phyloP scores from a whole-genome alignment of 371 early-diverging fungal genomes.

The Circinella umbellata region DNA sequence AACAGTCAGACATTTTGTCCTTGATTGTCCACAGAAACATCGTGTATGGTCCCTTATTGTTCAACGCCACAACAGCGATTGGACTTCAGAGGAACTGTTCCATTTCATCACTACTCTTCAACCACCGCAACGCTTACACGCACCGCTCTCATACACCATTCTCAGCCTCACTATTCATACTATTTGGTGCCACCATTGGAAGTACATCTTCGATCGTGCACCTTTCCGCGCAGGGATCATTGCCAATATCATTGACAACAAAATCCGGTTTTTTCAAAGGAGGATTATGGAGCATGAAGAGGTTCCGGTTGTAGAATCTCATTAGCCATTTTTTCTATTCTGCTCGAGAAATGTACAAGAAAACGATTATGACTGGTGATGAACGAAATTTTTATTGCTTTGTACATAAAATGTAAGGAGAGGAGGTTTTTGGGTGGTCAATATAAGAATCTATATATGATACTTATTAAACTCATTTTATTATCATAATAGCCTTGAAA shows the following conservation, averaged over 20 bases:
- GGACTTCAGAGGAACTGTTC: background rate
- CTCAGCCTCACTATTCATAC: background rate
- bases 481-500: conserved; percentile 6
- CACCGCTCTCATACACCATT: background rate
- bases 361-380: conserved; percentile 3
- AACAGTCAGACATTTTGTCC: background rate
- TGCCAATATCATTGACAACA: background rate
- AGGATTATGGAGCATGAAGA: too few relatives aligned
- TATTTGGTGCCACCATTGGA: conserved; percentile 3
- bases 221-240: background rate
- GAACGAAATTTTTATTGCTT: conserved; percentile 2
- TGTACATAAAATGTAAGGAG: conserved; percentile 3
- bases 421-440: background rate
- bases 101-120: background rate
- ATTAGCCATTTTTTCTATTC: too few relatives aligned
- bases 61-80: background rate
- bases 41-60: background rate
- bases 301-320: too few relatives aligned
- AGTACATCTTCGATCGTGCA: background rate
- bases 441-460: conserved; percentile 1
- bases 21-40: background rate
- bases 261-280: too few relatives aligned
- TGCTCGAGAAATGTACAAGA: background rate
- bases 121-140: background rate
- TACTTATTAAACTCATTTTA: background rate